Conservation (phyloP, 2,329 filamentous ascomycete genomes). For the Ceratocystiopsis brevicomis region DNA sequence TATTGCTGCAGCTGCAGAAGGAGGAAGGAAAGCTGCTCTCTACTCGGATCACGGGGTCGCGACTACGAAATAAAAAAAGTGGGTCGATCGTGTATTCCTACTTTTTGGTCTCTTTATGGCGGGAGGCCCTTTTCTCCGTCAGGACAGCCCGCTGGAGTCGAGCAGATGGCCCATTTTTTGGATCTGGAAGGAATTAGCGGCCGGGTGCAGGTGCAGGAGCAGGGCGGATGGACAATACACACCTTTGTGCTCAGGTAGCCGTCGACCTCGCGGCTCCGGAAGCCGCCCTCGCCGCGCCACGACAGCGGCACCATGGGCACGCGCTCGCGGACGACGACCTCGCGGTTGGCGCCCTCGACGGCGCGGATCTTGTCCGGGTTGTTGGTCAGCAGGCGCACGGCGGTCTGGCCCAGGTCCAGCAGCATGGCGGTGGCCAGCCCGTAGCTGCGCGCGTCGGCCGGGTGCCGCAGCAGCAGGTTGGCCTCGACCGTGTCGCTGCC, state of each 20-base stretch:
- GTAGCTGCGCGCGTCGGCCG: constrained; percentile 86
- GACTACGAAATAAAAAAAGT: background rate
- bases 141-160: constrained; percentile 21
- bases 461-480: constrained; percentile 76
- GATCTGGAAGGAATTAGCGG: constrained; percentile 32
- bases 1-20: too few relatives aligned
- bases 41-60: too few relatives aligned
- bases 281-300: constrained; percentile 73
- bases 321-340: constrained; percentile 72
- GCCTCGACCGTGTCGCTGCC: constrained; percentile 97
- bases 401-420: constrained; percentile 59
- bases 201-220: too few relatives aligned
- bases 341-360: constrained; percentile 76
- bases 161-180: constrained; percentile 77
- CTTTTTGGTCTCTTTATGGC: too few relatives aligned
- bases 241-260: constrained; percentile 93
- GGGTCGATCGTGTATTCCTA: too few relatives aligned
- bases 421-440: constrained; percentile 93
- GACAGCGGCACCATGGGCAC: constrained; percentile 91
- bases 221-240: too few relatives aligned
- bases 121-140: background rate
- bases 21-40: too few relatives aligned
- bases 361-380: constrained; percentile 94
- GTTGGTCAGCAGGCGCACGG: constrained; percentile 76
- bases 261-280: constrained; percentile 75